A percentile compares a stretch with the other conserved stretches of the same genome.
Conservation (phyloP, 352 stramenopile genomes). For the Globisporangium emineosum region DNA sequence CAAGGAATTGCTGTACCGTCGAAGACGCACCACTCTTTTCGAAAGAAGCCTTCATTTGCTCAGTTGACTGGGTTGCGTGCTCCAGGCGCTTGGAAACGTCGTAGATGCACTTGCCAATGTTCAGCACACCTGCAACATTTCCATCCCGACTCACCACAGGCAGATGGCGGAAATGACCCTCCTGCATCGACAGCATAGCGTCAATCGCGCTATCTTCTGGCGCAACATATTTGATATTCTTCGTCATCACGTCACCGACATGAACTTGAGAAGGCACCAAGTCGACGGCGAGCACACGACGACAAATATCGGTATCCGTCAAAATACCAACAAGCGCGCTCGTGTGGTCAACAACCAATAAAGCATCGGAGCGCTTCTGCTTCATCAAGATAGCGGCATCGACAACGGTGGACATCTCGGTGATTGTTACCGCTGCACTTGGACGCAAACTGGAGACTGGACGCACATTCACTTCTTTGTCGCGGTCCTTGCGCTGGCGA, state of each 20-base stretch:
- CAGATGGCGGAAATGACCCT: constrained; percentile 96
- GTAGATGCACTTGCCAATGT: constrained; percentile 99
- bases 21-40: constrained; percentile 74
- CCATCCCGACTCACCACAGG: constrained; percentile 88
- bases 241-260: constrained; percentile 93
- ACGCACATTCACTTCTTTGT: constrained; percentile 74
- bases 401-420: constrained; percentile 79
- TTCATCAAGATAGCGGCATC: constrained; percentile 89
- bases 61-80: constrained; percentile 77
- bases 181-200: constrained; percentile 96
- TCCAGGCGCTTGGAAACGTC: constrained; percentile 97
- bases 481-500: constrained; percentile 68
- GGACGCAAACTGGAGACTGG: constrained; percentile 82
- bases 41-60: constrained; percentile 80
- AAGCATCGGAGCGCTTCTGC: constrained; percentile 89
- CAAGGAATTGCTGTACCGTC: constrained; percentile 71
- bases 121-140: constrained; percentile 93
- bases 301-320: constrained; percentile 96
- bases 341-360: constrained; percentile 88
- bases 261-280: constrained; percentile 64
- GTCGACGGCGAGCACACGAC: constrained; percentile 87
- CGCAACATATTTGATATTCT: constrained; percentile 94
- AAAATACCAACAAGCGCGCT: constrained; percentile 93
- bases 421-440: constrained; percentile 70
- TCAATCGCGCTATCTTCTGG: constrained; percentile 94